Conservation (phyloP, 495 filamentous ascomycete genomes). For the Tuber melanosporum region DNA sequence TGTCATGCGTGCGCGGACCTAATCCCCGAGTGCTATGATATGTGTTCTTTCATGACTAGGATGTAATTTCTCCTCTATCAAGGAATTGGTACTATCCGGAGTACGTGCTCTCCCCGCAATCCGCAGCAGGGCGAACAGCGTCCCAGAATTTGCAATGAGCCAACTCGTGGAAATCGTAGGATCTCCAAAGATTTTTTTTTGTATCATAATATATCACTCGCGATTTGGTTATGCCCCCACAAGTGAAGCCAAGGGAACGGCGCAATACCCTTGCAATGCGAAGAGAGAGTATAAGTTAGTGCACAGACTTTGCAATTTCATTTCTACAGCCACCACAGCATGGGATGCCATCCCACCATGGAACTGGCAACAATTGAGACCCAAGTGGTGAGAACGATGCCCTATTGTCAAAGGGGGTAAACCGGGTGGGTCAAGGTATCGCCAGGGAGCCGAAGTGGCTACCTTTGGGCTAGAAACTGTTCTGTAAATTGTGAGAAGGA, state of each 20-base stretch:
- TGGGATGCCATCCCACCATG: background rate
- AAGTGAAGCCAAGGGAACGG: background rate
- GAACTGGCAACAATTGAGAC: background rate
- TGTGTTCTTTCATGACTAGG: too few relatives aligned
- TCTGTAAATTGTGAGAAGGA: background rate
- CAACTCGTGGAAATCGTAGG: background rate
- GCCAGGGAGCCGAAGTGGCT: background rate
- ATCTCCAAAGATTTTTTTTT: background rate
- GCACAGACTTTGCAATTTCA: background rate
- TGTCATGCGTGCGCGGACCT: background rate
- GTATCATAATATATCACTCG: background rate
- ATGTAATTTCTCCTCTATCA: background rate
- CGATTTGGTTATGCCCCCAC: background rate
- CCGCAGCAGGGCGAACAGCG: background rate
- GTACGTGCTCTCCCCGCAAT: background rate
- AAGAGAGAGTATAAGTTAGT: background rate
- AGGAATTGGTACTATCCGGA: background rate
- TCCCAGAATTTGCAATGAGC: background rate
- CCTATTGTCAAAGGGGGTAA: background rate
- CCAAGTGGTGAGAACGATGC: background rate
- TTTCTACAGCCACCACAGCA: background rate
- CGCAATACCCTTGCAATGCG: background rate
- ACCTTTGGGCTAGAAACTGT: background rate
- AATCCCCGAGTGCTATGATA: background rate
- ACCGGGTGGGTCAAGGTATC: background rate